Conservation (phyloP, 805 yeast species). For the Barnettozyma sp. region DNA sequence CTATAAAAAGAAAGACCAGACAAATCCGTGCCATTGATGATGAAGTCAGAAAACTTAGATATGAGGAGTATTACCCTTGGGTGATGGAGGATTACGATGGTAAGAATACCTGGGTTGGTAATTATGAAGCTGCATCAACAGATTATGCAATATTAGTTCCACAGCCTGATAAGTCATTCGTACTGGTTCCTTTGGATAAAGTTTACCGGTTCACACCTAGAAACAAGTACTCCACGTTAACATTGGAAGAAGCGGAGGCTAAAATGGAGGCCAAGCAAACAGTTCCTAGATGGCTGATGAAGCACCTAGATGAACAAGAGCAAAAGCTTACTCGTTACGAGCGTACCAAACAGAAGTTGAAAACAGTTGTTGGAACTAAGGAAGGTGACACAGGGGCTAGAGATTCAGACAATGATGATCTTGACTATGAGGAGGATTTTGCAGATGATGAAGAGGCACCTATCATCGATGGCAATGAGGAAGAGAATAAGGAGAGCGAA, state of each 20-base stretch:
- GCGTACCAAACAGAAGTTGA: constrained; percentile 39
- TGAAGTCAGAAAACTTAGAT: constrained; percentile 72
- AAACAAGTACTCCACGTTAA: constrained; percentile 86
- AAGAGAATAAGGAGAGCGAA: constrained; percentile 87
- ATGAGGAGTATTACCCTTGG: constrained; percentile 98
- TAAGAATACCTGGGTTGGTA: constrained; percentile 89
- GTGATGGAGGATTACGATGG: constrained; percentile 96
- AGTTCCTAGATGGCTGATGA: constrained; percentile 95
- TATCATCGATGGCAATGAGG: constrained; percentile 90
- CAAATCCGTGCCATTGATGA: constrained; percentile 80
- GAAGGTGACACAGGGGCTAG: constrained; percentile 35
- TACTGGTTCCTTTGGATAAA: constrained; percentile 91
- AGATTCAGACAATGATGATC: constrained; percentile 81
- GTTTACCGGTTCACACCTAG: constrained; percentile 90
- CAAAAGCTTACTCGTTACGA: constrained; percentile 44
- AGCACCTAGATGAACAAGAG: constrained; percentile 65
- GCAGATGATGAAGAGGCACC: constrained; percentile 99
- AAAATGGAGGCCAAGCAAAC: constrained; percentile 74
- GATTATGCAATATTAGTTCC: constrained; percentile 82
- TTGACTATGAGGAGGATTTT: constrained; percentile 94
- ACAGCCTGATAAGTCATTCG: constrained; percentile 57
- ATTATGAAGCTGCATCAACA: constrained; percentile 82
- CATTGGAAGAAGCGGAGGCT: constrained; percentile 94
- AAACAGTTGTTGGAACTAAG: constrained; percentile 41
- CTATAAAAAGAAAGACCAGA: constrained; percentile 70